Percentiles rank a stretch among this genome's conserved stretches.
Evolutionary conservation across 2,329 filamentous ascomycete genomes (phyloP).

Genomic region (Fusarium gaditjirri): DNA sequence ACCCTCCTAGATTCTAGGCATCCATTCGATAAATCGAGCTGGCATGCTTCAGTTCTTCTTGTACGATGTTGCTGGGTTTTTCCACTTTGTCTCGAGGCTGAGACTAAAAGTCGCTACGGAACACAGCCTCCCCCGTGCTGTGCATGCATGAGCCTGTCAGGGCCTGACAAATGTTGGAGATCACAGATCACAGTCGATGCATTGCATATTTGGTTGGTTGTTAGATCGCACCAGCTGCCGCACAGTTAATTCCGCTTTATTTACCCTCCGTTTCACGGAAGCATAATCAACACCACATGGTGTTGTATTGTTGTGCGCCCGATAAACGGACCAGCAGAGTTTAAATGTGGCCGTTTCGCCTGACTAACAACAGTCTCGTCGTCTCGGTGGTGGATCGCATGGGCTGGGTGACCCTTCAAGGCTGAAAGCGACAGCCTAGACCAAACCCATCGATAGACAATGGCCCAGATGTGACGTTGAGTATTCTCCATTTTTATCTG

Average conservation of each 20-base stretch:
- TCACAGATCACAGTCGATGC: conserved; percentile 7
- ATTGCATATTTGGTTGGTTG: neutral
- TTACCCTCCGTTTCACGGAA: neutral
- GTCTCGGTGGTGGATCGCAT: conserved; percentile 8
- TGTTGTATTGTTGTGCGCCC: neutral
- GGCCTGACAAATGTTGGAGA: conserved; percentile 18
- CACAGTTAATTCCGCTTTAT: neutral
- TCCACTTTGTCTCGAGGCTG: conserved; percentile 44
- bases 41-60: conserved; percentile 1
- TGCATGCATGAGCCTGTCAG: conserved; percentile 21
- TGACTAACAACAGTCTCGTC: neutral
- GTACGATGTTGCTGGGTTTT: conserved; percentile 27
- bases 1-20: conserved; percentile 12
- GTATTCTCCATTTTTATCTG: conserved; percentile 24
- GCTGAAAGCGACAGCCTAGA: conserved; percentile 29
- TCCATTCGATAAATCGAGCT: conserved; percentile 9
- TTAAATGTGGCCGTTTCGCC: conserved; percentile 16
- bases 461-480: conserved; percentile 32
- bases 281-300: neutral
- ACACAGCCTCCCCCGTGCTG: conserved; percentile 32
- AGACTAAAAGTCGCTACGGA: conserved; percentile 29
- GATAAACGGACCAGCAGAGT: neutral
- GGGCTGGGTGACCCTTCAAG: conserved; percentile 2
- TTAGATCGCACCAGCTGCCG: neutral
- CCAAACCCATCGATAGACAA: conserved; percentile 15